Base-by-base conservation (phyloP, 345 rosid species). In the Rhodamnia rubescens region DNA sequence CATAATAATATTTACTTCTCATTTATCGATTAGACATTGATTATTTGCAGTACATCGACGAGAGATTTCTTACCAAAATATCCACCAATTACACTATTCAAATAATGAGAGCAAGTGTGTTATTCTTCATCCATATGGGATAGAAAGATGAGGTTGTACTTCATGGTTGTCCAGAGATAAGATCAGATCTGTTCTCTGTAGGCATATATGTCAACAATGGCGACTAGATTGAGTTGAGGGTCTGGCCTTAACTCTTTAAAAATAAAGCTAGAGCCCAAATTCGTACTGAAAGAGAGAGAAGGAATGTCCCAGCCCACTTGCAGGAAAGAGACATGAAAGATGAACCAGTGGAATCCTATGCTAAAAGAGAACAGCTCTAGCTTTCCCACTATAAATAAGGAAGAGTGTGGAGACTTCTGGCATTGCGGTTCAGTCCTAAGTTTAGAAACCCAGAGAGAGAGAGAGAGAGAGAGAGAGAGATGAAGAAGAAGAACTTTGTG, bases 21-120 rank as follows among this genome's bases (percentile, higher is more conserved):
- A 14, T 14, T 13, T 13, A 52, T 52, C 53, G 53, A 52, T 52
- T 52, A 52, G 53, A 52, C 16, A 52, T 52, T 52, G 5, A 52
- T 52, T 52, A 15, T 52, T 52, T 1, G 1, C 1, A 5, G 20
- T 15, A 2, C 36, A 27, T 14, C 1, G 5, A 61, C 0, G 1
- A 27, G 10, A 14, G 40, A 14, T 59, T n/a, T 27, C 9, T 59
- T 13, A 36, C 13, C 36, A 6, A 59, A 59, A 10, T 59, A 13
- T 59, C 36, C n/a, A n/a, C n/a, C n/a, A n/a, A n/a, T n/a, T n/a
- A n/a, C n/a, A n/a, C n/a, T n/a, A n/a, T n/a, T n/a, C n/a, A n/a
- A n/a, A n/a, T n/a, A n/a, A n/a, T n/a, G n/a, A n/a, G n/a, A n/a
- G n/a, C n/a, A n/a, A n/a, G n/a, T n/a, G n/a, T n/a, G n/a, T n/a